These are phyloP conservation scores for Cryphonectria carpinicola DNA, from an alignment of 2,329 filamentous ascomycete genomes.

Conservation along the genomic window DNA sequence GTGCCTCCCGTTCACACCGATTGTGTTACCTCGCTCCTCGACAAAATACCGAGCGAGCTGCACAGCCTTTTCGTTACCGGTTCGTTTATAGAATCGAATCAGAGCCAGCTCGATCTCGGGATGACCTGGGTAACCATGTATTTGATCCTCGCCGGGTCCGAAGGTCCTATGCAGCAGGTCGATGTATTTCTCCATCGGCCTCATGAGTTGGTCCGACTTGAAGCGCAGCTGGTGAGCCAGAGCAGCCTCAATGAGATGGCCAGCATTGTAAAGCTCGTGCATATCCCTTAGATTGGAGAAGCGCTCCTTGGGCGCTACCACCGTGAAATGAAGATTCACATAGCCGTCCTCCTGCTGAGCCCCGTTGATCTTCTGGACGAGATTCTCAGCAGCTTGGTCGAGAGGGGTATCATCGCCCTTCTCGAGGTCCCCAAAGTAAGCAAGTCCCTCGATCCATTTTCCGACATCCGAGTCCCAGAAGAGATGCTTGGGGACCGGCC, in stretches of 20 bases:
- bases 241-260: conserved; percentile 64
- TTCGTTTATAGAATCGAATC: conserved; percentile 42
- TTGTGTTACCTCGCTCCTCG: conserved; percentile 58
- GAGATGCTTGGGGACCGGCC: conserved; percentile 35
- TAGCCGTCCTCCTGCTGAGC: conserved; percentile 66
- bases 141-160: conserved; percentile 52
- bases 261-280: conserved; percentile 65
- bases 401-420: conserved; percentile 49
- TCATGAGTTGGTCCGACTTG: conserved; percentile 53
- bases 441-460: conserved; percentile 67
- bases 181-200: conserved; percentile 59
- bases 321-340: conserved; percentile 64
- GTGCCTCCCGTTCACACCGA: conserved; percentile 50
- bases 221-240: conserved; percentile 58
- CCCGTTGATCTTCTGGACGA: conserved; percentile 58
- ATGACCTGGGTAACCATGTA: conserved; percentile 64
- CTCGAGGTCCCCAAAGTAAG: conserved; percentile 51
- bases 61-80: conserved; percentile 41
- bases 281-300: conserved; percentile 64
- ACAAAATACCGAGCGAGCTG: conserved; percentile 60
- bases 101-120: conserved; percentile 55
- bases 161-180: conserved; percentile 55
- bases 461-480: conserved; percentile 63
- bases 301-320: conserved; percentile 57
- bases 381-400: conserved; percentile 53